Evolutionary conservation across 2,329 filamentous ascomycete species (phyloP), one percentile per base, ranked within the genome.

Genomic region (Berkeleyomyces basicola): DNA sequence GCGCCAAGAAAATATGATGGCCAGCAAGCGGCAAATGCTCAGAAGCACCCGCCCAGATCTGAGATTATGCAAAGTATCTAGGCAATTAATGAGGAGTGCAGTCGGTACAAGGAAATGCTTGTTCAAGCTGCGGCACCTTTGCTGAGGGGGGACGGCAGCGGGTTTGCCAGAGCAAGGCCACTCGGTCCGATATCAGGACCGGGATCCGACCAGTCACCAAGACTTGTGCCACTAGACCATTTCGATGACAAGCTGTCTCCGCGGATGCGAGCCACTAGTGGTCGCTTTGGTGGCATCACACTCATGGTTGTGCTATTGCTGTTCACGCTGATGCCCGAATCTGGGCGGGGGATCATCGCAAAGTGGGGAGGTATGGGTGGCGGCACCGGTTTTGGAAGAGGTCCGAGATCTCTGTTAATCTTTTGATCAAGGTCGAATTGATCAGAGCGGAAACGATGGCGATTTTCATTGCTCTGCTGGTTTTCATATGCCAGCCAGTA

Each of bases 371-470:
- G 66, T 44, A 64, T 47, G 3, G 68, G 63, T 7, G 11, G 68
- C 7, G 7, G 67, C 33, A 6, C 65, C 67, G 43, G 65, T 66
- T 60, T 71, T 69, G 10, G 73, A 10, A 49, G 31, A 11, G 43
- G n/a, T n/a, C n/a, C 37, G 5, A 61, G 31, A 14, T 57, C 37
- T 1, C 58, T 66, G 33, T 7, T 55, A 7, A 55, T 31, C 11
- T 39, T 55, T 7, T 55, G 51, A 68, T 85, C 82, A n/a, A 85
- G 74, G 67, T 86, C 83, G 68, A 85, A 85, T 1, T 82, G 82
- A 66, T 85, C 82, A 1, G 82, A 84, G 53, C 82, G 79, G 69
- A 83, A 82, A 68, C 81, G 82, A 67, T 78, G 79, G 62, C 78
- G 76, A 14, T 74, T 72, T 4, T 73, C 75, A 53, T 74, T 75